A percentile compares a stretch with the other conserved stretches of the same genome.
Conservation (phyloP, 495 filamentous ascomycete genomes). For the Penicillium antarcticum region DNA sequence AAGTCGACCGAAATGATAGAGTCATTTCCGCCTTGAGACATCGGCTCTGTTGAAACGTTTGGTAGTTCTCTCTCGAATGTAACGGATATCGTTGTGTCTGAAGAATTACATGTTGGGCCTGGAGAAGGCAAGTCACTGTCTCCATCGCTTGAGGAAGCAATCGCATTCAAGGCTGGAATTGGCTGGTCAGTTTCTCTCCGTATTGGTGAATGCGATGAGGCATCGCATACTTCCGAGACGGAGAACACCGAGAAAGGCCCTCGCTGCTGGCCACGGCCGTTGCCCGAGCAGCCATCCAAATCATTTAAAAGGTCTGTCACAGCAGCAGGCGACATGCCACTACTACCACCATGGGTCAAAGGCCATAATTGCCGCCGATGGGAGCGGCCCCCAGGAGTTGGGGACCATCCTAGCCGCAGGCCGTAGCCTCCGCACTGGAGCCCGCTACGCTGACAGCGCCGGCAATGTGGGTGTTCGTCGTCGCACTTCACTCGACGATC, state of each 20-base stretch:
- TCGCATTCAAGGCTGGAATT: background rate
- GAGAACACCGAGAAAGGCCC: conserved; percentile 27
- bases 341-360: background rate
- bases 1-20: background rate
- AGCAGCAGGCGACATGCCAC: conserved; percentile 15
- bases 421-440: conserved; percentile 42
- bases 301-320: conserved; percentile 18
- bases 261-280: conserved; percentile 15
- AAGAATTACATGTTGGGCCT: background rate
- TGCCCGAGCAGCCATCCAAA: conserved; percentile 15
- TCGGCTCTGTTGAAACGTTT: background rate
- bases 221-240: background rate
- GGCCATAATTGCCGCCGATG: conserved; percentile 17
- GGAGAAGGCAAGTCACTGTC: background rate
- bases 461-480: conserved; percentile 37
- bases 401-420: conserved; percentile 24
- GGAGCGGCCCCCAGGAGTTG: conserved; percentile 14
- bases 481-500: conserved; percentile 44
- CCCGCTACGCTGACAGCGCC: conserved; percentile 35
- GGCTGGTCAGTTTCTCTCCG: background rate
- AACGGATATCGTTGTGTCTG: background rate
- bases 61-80: background rate
- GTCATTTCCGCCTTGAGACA: background rate
- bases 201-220: background rate
- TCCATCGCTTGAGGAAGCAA: background rate